These are phyloP conservation scores for Capronia coronata DNA, from an alignment of 2,329 filamentous ascomycete species.

Conservation along the genomic window DNA sequence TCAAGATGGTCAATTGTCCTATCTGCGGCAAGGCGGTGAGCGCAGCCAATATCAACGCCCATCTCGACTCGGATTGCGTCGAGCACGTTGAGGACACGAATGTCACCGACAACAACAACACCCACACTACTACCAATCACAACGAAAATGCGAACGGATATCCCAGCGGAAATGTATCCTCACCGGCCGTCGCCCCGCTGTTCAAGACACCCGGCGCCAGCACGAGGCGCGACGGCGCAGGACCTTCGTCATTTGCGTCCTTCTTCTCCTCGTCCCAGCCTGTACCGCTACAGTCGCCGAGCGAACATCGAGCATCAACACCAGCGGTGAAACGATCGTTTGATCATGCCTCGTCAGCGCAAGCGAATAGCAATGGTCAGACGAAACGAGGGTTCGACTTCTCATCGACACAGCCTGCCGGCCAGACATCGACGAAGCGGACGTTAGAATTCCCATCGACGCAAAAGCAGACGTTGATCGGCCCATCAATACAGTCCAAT, in stretches of 20 bases:
- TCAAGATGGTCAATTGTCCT: constrained; percentile 62
- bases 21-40: constrained; percentile 71
- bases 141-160: constrained; percentile 31
- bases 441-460: constrained; percentile 4
- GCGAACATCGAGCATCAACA: constrained; percentile 14
- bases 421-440: constrained; percentile 29
- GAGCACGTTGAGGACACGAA: constrained; percentile 47
- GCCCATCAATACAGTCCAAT: too few relatives aligned
- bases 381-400: background rate
- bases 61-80: constrained; percentile 79
- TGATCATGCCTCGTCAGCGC: constrained; percentile 9
- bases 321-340: constrained; percentile 33
- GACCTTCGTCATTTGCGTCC: background rate
- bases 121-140: constrained; percentile 30
- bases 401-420: constrained; percentile 12
- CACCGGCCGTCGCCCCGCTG: constrained; percentile 46
- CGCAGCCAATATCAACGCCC: constrained; percentile 71
- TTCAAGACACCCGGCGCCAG: constrained; percentile 51
- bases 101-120: constrained; percentile 2
- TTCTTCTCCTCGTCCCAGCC: constrained; percentile 30
- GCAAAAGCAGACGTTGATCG: background rate
- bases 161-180: constrained; percentile 12
- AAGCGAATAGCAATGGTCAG: background rate
- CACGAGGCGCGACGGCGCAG: constrained; percentile 33
- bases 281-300: constrained; percentile 10